These are phyloP conservation scores for Saraca asoca DNA, from an alignment of 331 rosid genomes.

Conservation along the genomic window DNA sequence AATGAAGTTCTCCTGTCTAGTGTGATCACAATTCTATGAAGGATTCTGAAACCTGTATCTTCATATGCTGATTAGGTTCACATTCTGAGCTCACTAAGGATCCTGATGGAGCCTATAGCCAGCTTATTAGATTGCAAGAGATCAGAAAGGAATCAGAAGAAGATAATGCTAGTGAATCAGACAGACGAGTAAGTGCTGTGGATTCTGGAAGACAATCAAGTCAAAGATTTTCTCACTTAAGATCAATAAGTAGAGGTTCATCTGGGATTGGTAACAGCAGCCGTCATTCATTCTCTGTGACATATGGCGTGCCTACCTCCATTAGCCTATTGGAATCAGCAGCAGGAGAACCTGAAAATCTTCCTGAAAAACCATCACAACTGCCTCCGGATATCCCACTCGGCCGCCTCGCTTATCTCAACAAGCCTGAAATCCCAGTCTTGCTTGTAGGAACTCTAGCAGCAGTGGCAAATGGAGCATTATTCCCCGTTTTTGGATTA, in stretches of 20 bases:
- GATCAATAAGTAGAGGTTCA: constrained; percentile 57
- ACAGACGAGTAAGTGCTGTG: constrained; percentile 34
- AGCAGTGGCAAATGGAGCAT: constrained; percentile 53
- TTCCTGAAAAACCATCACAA: constrained; percentile 29
- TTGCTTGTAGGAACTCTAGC: constrained; percentile 57
- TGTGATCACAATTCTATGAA: background rate
- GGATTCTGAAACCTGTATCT: constrained; percentile 13
- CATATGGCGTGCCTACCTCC: constrained; percentile 45
- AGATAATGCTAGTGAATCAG: constrained; percentile 30
- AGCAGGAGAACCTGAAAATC: constrained; percentile 27
- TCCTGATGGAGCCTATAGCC: constrained; percentile 66
- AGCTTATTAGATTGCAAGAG: constrained; percentile 67
- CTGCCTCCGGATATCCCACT: constrained; percentile 54
- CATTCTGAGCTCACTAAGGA: constrained; percentile 56
- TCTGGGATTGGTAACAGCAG: constrained; percentile 51
- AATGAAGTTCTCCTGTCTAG: background rate
- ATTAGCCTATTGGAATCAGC: constrained; percentile 32
- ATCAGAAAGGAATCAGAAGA: constrained; percentile 37
- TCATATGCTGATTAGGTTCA: constrained; percentile 54
- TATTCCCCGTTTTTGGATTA: constrained; percentile 55
- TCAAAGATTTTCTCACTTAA: constrained; percentile 33
- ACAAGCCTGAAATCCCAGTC: constrained; percentile 75
- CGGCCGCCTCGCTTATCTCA: constrained; percentile 62
- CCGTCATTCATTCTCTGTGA: constrained; percentile 49
- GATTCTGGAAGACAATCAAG: constrained; percentile 56